Evolutionary conservation across 163 green algal species (phyloP).

Genomic region (Chlamydomonas reinhardtii): DNA sequence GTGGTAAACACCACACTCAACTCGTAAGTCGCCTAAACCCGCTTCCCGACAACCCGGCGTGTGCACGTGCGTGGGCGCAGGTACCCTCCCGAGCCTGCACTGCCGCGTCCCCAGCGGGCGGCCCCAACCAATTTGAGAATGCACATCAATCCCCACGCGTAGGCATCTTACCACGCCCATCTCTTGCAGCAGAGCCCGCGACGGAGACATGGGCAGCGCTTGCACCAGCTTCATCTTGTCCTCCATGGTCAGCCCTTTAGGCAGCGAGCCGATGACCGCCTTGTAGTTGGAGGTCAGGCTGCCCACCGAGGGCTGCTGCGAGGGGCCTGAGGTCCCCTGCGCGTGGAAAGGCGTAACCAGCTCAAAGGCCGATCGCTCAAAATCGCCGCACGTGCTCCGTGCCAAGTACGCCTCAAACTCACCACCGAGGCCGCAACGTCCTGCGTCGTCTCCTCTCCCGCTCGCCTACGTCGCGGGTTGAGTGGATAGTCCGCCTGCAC

Average conservation of each 20-base stretch:
- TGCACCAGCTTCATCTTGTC: constrained; percentile 73
- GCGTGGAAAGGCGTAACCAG: too few relatives aligned
- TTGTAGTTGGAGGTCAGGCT: constrained; percentile 58
- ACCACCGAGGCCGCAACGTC: constrained; percentile 56
- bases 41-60: too few relatives aligned
- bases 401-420: background rate
- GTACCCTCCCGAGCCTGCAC: too few relatives aligned
- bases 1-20: too few relatives aligned
- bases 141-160: background rate
- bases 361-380: too few relatives aligned
- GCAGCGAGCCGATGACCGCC: constrained; percentile 81
- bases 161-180: constrained; percentile 56
- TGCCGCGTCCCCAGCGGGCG: too few relatives aligned
- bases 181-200: constrained; percentile 72
- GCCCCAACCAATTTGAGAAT: background rate
- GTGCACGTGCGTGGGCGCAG: background rate
- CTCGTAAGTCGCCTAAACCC: too few relatives aligned
- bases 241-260: constrained; percentile 75
- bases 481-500: constrained; percentile 88
- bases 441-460: constrained; percentile 77
- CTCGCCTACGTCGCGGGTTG: constrained; percentile 75
- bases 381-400: too few relatives aligned
- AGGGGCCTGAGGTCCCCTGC: too few relatives aligned
- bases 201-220: constrained; percentile 77
- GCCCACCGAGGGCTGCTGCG: too few relatives aligned